phyloP scores from a whole-genome alignment of 495 filamentous ascomycete genomes.

The Jackrogersella minutella region DNA sequence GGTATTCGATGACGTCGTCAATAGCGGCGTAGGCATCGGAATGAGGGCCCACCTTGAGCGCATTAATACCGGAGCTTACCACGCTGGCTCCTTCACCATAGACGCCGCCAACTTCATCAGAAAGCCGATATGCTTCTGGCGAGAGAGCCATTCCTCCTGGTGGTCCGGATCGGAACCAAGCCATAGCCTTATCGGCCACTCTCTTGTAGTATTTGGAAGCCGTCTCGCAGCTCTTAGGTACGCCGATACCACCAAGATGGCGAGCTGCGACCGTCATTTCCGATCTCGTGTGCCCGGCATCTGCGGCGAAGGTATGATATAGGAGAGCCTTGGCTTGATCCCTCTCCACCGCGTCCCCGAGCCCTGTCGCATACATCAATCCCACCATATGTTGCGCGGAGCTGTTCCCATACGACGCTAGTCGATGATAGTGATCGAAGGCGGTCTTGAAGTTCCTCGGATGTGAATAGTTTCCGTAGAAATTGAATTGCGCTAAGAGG shows the following conservation, averaged over 20 bases:
- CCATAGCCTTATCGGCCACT: constrained; percentile 92
- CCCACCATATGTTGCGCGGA: constrained; percentile 96
- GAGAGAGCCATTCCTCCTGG: constrained; percentile 85
- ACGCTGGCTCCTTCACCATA: constrained; percentile 95
- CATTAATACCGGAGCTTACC: constrained; percentile 88
- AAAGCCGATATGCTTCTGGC: constrained; percentile 77
- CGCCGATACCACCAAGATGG: constrained; percentile 84
- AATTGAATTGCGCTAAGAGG: constrained; percentile 92
- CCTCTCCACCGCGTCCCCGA: constrained; percentile 80
- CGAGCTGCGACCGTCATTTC: constrained; percentile 95
- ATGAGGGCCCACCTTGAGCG: constrained; percentile 70
- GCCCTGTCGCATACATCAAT: constrained; percentile 93
- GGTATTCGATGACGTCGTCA: constrained; percentile 93
- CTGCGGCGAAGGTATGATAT: constrained; percentile 94
- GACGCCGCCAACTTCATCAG: constrained; percentile 90
- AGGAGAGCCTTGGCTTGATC: constrained; percentile 93
- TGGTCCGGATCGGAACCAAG: constrained; percentile 84
- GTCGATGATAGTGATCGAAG: constrained; percentile 79
- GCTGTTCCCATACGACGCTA: constrained; percentile 83
- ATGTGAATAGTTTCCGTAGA: constrained; percentile 92
- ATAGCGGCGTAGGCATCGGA: constrained; percentile 81
- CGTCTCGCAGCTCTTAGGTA: constrained; percentile 83
- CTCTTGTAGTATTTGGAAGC: constrained; percentile 89
- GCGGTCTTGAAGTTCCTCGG: constrained; percentile 84
- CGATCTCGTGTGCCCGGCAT: constrained; percentile 80